Percentiles rank a stretch among this genome's conserved stretches.
Evolutionary conservation across 2,329 filamentous ascomycete species (phyloP).

Genomic region (Exophiala lecanii-corni): DNA sequence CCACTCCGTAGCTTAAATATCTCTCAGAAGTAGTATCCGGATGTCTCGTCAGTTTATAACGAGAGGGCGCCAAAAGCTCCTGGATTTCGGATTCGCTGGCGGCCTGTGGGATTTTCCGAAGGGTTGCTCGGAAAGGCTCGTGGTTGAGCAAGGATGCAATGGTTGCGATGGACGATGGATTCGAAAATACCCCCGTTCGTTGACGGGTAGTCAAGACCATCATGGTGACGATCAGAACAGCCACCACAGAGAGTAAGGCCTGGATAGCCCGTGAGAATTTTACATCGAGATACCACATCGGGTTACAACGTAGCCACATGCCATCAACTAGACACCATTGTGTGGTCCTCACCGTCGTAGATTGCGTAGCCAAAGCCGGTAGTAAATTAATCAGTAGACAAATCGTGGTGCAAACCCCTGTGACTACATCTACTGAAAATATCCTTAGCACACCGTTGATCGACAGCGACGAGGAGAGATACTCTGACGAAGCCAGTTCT

Average conservation of each 20-base stretch:
- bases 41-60: neutral
- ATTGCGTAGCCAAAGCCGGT: constrained; percentile 1
- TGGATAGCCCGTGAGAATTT: neutral
- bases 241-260: neutral
- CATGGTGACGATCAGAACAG: neutral
- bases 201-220: neutral
- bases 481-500: neutral
- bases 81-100: neutral
- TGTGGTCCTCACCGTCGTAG: constrained; percentile 1
- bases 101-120: neutral
- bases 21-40: neutral
- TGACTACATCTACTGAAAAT: neutral
- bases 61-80: neutral
- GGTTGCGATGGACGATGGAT: constrained; percentile 1
- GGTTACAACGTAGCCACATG: neutral
- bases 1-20: neutral
- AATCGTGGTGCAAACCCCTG: neutral
- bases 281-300: constrained; percentile 1
- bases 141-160: constrained; percentile 1
- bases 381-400: neutral
- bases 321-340: neutral
- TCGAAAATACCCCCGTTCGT: constrained; percentile 2
- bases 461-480: neutral
- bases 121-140: neutral
- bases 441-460: neutral